A percentile compares a stretch with the other conserved stretches of the same genome.
These are phyloP conservation scores for Manihot esculenta DNA, from an alignment of 441 rosid species.

Conservation along the genomic window DNA sequence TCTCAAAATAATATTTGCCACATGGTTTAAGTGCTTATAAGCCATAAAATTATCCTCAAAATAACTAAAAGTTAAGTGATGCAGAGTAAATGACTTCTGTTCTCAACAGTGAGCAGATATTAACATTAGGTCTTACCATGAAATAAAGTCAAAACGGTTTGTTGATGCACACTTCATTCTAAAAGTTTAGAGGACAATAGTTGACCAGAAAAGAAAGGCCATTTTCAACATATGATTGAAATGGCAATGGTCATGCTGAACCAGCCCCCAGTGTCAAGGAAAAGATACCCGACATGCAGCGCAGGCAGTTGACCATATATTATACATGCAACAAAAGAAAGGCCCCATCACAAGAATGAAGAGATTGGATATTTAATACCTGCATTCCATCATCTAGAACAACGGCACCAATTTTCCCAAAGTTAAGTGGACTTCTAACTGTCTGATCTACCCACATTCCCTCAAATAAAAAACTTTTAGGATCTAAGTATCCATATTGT, in stretches of 20 bases:
- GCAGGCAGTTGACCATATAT: conserved; percentile 2
- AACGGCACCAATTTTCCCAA: conserved; percentile 42
- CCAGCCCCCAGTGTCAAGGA: background rate
- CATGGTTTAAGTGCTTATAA: conserved; percentile 3
- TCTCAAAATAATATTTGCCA: conserved; percentile 7
- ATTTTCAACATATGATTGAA: background rate
- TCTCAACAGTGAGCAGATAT: conserved; percentile 7
- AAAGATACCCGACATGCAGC: background rate
- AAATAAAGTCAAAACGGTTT: background rate
- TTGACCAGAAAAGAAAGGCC: background rate
- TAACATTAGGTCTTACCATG: background rate
- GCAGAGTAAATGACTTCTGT: conserved; percentile 2
- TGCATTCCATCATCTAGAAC: conserved; percentile 93
- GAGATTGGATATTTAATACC: conserved; percentile 35
- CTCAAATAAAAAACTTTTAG: conserved; percentile 13
- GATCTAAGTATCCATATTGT: conserved; percentile 55
- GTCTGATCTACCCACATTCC: conserved; percentile 24
- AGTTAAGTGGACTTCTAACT: conserved; percentile 18
- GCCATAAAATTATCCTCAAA: conserved; percentile 1
- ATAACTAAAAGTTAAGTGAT: background rate
- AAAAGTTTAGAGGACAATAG: conserved; percentile 4
- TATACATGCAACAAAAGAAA: background rate
- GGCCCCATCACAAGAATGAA: background rate
- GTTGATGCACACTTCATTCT: background rate
- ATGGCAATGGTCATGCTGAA: too few species aligned